These are phyloP conservation scores for Papiliotrema fonsecae DNA, from an alignment of 1,284 basidiomycete genomes.

Conservation along the genomic window DNA sequence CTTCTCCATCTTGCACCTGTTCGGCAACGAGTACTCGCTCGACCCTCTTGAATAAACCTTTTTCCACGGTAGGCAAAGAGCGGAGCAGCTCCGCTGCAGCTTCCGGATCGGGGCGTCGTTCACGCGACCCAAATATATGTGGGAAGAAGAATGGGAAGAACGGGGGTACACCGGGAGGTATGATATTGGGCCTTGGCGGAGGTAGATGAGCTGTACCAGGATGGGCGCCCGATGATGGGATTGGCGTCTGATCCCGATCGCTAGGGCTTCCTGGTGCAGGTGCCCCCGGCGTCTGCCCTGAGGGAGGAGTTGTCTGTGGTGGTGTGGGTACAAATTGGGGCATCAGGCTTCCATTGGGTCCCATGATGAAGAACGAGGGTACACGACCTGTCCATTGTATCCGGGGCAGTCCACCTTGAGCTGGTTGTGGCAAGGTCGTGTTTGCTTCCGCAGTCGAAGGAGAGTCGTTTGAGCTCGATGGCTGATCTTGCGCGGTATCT, in stretches of 20 bases:
- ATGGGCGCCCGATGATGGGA: background rate
- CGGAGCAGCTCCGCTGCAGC: slow-evolving; percentile 40
- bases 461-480: background rate
- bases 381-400: slow-evolving; percentile 2
- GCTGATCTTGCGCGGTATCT: too few species aligned
- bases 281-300: too few species aligned
- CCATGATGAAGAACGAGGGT: slow-evolving; percentile 4
- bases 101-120: slow-evolving; percentile 24
- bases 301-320: background rate
- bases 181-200: background rate
- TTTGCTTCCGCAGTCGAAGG: background rate
- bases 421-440: background rate
- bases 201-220: background rate
- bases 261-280: background rate
- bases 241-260: background rate
- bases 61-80: slow-evolving; percentile 31
- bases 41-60: slow-evolving; percentile 29
- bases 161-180: background rate
- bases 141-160: slow-evolving; percentile 1
- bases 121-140: background rate
- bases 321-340: slow-evolving; percentile 2
- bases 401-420: background rate
- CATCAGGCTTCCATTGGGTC: background rate
- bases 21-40: slow-evolving; percentile 36
- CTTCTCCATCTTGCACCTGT: slow-evolving; percentile 19